These are phyloP conservation scores for Ganoderma multipileum DNA, from an alignment of 1,284 basidiomycete species.

Conservation along the genomic window DNA sequence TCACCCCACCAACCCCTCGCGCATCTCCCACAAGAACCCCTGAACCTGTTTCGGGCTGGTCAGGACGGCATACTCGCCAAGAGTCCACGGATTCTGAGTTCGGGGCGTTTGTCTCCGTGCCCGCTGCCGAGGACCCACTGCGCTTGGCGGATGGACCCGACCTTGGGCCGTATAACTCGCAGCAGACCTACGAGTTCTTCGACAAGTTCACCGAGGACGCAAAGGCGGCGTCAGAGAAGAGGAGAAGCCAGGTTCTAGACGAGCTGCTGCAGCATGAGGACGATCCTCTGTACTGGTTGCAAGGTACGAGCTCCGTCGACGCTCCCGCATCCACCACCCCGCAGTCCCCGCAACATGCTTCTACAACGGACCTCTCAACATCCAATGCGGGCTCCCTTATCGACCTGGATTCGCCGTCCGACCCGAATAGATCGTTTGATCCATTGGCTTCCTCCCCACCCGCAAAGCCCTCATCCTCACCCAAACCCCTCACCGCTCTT, in stretches of 20 bases:
- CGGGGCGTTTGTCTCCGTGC: constrained; percentile 72
- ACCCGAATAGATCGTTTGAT: constrained; percentile 10
- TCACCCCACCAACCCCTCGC: constrained; percentile 50
- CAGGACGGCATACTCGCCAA: constrained; percentile 21
- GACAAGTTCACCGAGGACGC: constrained; percentile 63
- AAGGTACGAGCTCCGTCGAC: constrained; percentile 19
- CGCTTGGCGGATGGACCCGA: constrained; percentile 32
- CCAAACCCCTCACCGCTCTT: background rate
- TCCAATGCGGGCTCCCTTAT: constrained; percentile 19
- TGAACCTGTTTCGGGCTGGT: constrained; percentile 12
- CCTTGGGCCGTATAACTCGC: constrained; percentile 29
- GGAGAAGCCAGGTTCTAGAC: constrained; percentile 59
- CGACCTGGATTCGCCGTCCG: constrained; percentile 27
- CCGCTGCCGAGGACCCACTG: constrained; percentile 65
- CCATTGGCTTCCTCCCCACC: background rate
- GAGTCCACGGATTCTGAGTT: constrained; percentile 55
- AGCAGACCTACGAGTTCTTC: constrained; percentile 55
- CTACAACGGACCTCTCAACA: background rate
- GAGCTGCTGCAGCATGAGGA: constrained; percentile 70
- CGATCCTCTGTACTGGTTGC: constrained; percentile 66
- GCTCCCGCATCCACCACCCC: constrained; percentile 28
- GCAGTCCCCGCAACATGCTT: constrained; percentile 11
- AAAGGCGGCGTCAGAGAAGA: constrained; percentile 57
- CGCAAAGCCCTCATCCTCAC: constrained; percentile 1
- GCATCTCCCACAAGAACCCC: constrained; percentile 42